These are phyloP conservation scores for Solanum stenotomum DNA, from an alignment of 257 asterid genomes.

Conservation along the genomic window DNA sequence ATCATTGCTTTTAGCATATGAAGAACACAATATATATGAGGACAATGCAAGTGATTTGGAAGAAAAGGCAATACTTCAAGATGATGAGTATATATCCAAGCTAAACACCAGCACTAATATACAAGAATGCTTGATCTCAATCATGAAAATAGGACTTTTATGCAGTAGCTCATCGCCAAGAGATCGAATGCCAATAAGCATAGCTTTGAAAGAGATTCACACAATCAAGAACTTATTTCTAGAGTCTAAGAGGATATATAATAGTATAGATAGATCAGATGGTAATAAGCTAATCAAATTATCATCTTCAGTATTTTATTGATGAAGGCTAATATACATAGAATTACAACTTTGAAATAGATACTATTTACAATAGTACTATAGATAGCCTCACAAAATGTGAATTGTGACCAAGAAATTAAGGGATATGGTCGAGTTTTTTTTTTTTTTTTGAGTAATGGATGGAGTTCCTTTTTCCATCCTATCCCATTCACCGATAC, in stretches of 20 bases:
- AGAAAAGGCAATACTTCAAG: not conserved
- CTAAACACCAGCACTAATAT: not conserved
- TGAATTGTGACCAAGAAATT: not conserved
- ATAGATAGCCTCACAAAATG: not conserved
- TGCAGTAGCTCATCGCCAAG: constrained; percentile 5
- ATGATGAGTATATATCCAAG: not conserved
- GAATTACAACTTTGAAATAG: not conserved
- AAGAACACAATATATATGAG: not conserved
- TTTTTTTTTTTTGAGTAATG: not conserved
- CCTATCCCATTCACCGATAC: no score
- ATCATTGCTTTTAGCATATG: not conserved
- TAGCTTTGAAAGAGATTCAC: not conserved
- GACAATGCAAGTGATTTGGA: not conserved
- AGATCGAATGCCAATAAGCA: not conserved
- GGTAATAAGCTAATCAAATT: not conserved
- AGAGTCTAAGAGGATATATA: not conserved
- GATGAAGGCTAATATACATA: not conserved
- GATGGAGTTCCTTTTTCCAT: not conserved
- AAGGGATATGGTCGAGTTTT: not conserved
- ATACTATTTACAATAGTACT: not conserved
- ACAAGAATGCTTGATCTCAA: not conserved
- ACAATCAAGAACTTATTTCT: not conserved
- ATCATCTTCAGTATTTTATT: not conserved
- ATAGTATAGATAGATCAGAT: not conserved
- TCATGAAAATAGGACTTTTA: constrained; percentile 13